Conservation (phyloP, 2,329 filamentous ascomycete genomes). For the Polytolypa hystricis region DNA sequence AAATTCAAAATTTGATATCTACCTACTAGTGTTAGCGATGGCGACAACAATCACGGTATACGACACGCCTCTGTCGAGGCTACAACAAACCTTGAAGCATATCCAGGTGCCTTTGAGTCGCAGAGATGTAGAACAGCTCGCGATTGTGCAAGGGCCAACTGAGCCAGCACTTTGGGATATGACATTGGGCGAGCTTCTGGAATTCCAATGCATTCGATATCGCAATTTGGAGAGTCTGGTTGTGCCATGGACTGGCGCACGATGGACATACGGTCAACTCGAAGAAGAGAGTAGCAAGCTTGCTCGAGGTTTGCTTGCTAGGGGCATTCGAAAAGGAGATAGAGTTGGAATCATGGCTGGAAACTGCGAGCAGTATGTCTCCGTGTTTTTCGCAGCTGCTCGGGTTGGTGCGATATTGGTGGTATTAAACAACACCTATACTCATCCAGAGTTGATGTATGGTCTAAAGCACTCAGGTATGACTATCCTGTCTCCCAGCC, state of each 20-base stretch:
- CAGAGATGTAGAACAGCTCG: slow-evolving; percentile 19
- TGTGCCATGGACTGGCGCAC: slow-evolving; percentile 62
- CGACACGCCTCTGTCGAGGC: slow-evolving; percentile 11
- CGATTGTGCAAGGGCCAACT: slow-evolving; percentile 56
- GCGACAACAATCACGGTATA: slow-evolving; percentile 6
- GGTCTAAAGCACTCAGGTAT: slow-evolving; percentile 59
- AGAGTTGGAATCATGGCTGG: slow-evolving; percentile 63
- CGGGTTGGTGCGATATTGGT: slow-evolving; percentile 58
- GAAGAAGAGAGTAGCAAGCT: slow-evolving; percentile 51
- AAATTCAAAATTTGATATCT: too few relatives aligned
- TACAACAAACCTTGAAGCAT: slow-evolving; percentile 16
- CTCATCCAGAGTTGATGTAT: slow-evolving; percentile 58
- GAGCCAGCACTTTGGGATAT: slow-evolving; percentile 60
- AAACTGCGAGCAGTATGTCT: slow-evolving; percentile 47
- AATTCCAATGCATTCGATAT: slow-evolving; percentile 57
- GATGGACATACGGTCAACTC: slow-evolving; percentile 61
- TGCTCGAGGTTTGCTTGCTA: slow-evolving; percentile 54
- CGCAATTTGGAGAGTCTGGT: slow-evolving; percentile 57
- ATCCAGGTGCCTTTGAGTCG: slow-evolving; percentile 12
- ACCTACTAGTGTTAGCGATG: too few relatives aligned
- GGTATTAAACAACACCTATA: slow-evolving; percentile 76
- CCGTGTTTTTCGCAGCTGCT: slow-evolving; percentile 62
- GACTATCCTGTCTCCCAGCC: slow-evolving; percentile 12
- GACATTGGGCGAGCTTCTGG: slow-evolving; percentile 61
- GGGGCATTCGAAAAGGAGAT: slow-evolving; percentile 58